Conservation (phyloP, 176 grass and related monocot genomes). For the Musa troglodytarum region DNA sequence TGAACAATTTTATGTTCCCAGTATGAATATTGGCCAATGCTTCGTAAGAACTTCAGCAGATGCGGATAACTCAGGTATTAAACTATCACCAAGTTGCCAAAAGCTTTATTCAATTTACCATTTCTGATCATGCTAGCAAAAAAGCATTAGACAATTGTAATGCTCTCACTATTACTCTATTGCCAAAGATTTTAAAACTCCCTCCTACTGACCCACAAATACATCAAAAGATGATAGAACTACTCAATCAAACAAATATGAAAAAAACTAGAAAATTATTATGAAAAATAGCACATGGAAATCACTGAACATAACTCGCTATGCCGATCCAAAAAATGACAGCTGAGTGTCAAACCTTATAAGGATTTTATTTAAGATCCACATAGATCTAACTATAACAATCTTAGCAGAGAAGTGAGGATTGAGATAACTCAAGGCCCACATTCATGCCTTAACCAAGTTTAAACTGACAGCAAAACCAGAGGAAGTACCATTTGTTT, state of each 20-base stretch:
- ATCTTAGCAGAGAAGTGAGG: background rate
- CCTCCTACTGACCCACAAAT: background rate
- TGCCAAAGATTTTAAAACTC: too few relatives aligned
- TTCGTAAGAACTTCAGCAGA: background rate
- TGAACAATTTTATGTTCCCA: conserved; percentile 7
- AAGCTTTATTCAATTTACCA: background rate
- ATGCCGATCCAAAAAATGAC: background rate
- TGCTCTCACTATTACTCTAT: too few relatives aligned
- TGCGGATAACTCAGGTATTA: background rate
- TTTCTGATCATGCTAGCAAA: background rate
- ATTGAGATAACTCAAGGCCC: background rate
- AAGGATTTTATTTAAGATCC: background rate
- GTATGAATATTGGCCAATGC: background rate
- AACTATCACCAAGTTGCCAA: background rate
- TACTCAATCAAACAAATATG: background rate
- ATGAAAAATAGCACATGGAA: background rate
- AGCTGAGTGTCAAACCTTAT: background rate
- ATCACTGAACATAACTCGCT: background rate
- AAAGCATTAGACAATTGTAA: background rate
- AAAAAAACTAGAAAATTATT: background rate
- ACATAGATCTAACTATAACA: background rate
- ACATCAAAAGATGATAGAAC: background rate
- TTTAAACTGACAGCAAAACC: too few relatives aligned
- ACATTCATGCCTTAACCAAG: background rate
- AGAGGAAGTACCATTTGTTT: too few relatives aligned